A percentile compares a stretch with the other conserved stretches of the same genome.
Evolutionary conservation across 495 filamentous ascomycete genomes (phyloP).

Genomic region (Elasticomyces elasticus): DNA sequence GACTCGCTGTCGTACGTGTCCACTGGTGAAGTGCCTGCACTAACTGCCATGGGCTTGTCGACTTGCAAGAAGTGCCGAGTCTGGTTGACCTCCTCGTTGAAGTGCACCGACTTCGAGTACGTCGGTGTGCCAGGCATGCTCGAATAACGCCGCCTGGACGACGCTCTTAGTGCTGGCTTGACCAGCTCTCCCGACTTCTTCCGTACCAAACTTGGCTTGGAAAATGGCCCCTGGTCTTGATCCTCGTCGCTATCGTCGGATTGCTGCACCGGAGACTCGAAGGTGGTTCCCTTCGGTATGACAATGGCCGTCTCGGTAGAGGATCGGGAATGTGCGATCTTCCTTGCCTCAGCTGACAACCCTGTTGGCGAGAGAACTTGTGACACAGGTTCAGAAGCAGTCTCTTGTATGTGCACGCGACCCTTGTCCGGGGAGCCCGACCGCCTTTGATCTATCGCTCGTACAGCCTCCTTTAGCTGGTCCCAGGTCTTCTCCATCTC

Average conservation of each 20-base stretch:
- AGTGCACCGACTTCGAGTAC: conserved; percentile 90
- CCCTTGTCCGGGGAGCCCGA: conserved; percentile 46
- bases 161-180: conserved; percentile 74
- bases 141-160: conserved; percentile 69
- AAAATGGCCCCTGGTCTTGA: conserved; percentile 49
- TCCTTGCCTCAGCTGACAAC: conserved; percentile 48
- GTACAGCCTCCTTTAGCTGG: conserved; percentile 75
- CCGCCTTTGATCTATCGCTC: conserved; percentile 61
- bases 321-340: conserved; percentile 71
- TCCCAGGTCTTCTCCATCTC: conserved; percentile 52
- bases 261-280: conserved; percentile 20
- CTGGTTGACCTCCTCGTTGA: conserved; percentile 88
- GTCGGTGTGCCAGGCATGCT: conserved; percentile 97
- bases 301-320: conserved; percentile 59
- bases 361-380: conserved; percentile 25
- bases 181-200: conserved; percentile 98
- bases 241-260: conserved; percentile 40
- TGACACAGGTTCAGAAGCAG: conserved; percentile 9
- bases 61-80: conserved; percentile 90
- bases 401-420: neutral
- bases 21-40: conserved; percentile 86
- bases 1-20: conserved; percentile 70
- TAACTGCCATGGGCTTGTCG: conserved; percentile 87
- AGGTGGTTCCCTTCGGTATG: conserved; percentile 15
- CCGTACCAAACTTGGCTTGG: conserved; percentile 77